Evolutionary conservation across 176 grass and related monocot species (phyloP).

Genomic region (Sorghum bicolor): DNA sequence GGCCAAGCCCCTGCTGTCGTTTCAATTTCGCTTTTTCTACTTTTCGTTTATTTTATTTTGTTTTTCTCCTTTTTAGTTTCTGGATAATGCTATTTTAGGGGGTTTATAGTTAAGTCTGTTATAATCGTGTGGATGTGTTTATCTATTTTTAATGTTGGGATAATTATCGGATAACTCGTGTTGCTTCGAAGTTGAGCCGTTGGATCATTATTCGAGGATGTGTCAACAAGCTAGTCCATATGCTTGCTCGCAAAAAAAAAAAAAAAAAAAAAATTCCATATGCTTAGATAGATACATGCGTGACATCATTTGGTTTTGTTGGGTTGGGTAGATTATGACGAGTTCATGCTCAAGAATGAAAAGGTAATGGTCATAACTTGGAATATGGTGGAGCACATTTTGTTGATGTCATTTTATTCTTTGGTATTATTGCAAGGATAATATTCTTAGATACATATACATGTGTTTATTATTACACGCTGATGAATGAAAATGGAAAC

Average conservation of each 20-base stretch:
- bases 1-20: not conserved
- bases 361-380: not conserved
- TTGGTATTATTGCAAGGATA: not conserved
- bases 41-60: not conserved
- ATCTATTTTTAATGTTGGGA: not conserved
- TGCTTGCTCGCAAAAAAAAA: too few relatives aligned
- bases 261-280: too few relatives aligned
- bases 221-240: not conserved
- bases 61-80: not conserved
- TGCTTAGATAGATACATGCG: too few relatives aligned
- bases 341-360: not conserved
- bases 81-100: not conserved
- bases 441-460: not conserved
- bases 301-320: not conserved
- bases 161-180: not conserved
- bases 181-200: not conserved
- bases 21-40: not conserved
- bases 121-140: not conserved
- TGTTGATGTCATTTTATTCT: not conserved
- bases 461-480: not conserved
- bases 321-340: not conserved
- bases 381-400: not conserved
- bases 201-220: not conserved
- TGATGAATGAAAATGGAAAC: not conserved
- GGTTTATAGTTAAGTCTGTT: not conserved